These are phyloP conservation scores for Globisporangium mamillatum DNA, from an alignment of 352 stramenopile species.

Conservation along the genomic window DNA sequence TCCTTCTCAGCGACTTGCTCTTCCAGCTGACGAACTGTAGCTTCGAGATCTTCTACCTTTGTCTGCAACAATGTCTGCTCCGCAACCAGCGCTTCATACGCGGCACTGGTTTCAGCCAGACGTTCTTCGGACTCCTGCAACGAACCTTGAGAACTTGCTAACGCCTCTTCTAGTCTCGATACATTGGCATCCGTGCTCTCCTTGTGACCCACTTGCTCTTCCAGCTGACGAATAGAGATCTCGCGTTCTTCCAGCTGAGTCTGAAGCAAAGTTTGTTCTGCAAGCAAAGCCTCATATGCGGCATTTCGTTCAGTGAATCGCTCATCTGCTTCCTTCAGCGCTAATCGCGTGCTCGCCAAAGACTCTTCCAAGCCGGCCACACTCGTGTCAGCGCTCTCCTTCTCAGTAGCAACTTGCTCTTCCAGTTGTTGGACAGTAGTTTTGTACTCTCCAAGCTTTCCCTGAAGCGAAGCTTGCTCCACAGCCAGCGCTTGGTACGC, in stretches of 20 bases:
- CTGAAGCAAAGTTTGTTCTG: not conserved
- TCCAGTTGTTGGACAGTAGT: slow-evolving; percentile 8
- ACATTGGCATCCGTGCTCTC: not conserved
- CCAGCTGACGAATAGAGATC: slow-evolving; percentile 2
- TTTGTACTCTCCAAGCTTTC: slow-evolving; percentile 2
- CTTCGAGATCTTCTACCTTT: not conserved
- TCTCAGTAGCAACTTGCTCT: slow-evolving; percentile 6
- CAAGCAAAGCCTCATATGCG: not conserved
- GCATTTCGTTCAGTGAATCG: not conserved
- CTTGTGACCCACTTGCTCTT: slow-evolving; percentile 5
- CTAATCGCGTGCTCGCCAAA: not conserved
- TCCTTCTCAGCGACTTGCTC: slow-evolving; percentile 9
- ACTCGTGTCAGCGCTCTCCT: not conserved
- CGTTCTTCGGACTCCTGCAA: not conserved
- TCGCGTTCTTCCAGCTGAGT: not conserved
- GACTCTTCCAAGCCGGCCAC: not conserved
- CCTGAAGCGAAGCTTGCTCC: not conserved
- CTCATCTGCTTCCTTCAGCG: slow-evolving; percentile 3
- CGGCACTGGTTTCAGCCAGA: not conserved
- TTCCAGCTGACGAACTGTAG: slow-evolving; percentile 10
- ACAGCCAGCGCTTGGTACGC: not conserved
- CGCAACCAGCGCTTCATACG: not conserved
- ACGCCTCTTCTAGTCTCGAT: not conserved
- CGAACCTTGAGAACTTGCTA: not conserved
- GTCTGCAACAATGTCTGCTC: not conserved